These are phyloP conservation scores for Coemansia sp. DNA, from an alignment of 192 early-diverging fungal genomes.

Conservation along the genomic window DNA sequence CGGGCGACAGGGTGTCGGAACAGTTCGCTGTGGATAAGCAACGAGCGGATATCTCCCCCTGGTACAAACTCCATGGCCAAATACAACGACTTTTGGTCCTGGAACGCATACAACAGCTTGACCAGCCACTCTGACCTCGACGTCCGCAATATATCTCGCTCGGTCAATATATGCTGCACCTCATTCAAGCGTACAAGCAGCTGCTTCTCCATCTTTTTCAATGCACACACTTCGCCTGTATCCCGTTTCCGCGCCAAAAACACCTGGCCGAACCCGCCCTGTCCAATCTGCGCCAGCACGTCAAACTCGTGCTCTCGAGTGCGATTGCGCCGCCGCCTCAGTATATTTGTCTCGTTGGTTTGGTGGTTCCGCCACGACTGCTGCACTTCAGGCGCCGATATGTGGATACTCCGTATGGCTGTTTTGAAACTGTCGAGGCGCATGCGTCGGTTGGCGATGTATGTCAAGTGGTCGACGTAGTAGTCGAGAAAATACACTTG, in stretches of 20 bases:
- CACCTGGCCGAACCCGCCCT: constrained; percentile 80
- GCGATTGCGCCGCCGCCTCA: constrained; percentile 70
- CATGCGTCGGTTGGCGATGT: constrained; percentile 65
- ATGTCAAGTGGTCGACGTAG: constrained; percentile 80
- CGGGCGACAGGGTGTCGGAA: constrained; percentile 74
- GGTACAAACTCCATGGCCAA: constrained; percentile 71
- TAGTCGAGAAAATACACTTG: constrained; percentile 75
- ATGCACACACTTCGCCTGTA: constrained; percentile 66
- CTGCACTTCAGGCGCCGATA: constrained; percentile 40
- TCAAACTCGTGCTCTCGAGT: constrained; percentile 67
- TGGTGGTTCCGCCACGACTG: constrained; percentile 44
- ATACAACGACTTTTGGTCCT: constrained; percentile 69
- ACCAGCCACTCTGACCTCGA: constrained; percentile 80
- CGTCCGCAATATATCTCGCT: constrained; percentile 73
- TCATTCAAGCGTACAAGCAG: constrained; percentile 66
- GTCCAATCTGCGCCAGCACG: constrained; percentile 71
- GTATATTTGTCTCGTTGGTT: constrained; percentile 57
- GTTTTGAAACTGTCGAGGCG: constrained; percentile 60
- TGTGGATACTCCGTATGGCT: constrained; percentile 45
- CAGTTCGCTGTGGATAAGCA: constrained; percentile 71
- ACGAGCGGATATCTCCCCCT: constrained; percentile 76
- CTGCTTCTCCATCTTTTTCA: constrained; percentile 78
- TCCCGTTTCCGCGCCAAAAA: constrained; percentile 72
- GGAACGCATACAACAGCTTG: constrained; percentile 88
- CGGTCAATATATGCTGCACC: constrained; percentile 71